Base-by-base conservation (phyloP, 768 basidiomycete species). In the Rhizopogon vinicolor region DNA sequence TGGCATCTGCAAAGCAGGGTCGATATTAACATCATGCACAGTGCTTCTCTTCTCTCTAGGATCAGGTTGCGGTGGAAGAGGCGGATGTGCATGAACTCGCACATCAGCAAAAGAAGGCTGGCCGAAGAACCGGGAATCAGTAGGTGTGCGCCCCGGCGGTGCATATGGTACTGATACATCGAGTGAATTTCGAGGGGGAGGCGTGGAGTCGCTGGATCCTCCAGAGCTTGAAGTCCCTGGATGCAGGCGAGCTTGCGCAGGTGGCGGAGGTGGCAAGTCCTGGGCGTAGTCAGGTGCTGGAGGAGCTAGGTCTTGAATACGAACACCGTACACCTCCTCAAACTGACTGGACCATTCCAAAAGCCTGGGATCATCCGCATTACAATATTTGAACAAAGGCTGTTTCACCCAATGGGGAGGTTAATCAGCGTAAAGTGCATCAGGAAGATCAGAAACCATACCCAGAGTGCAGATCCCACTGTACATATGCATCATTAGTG, bases 381-480 rank as follows among this genome's bases (percentile, higher is more conserved):
- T 76, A 54, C 77, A 78, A 63, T 87, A 86, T 65, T 83, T 86
- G 69, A 85, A 78, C 56, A 87, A 77, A 14, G 85, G 76, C 87
- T 89, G 55, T n/a, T 48, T 25, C n/a, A 52, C 53, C 41, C 28
- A 63, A 51, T 50, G 50, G 55, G 52, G 51, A 48, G 43, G 48
- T n/a, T 12, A 29, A 51, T 57, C n/a, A 57, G 52, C 28, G 55
- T 44, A 41, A 51, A 41, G 75, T 51, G 65, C 74, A 50, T 60
- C 71, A 31, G 76, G 73, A 12, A 18, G 39, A 58, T 48, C 1
- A 29, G 18, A 39, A 66, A 63, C 35, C 79, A 67, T 71, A 89
- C 86, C 83, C 82, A 85, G 48, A 88, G 74, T 37, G 81, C 71
- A 49, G 75, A 60, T 54, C 79, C 84, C 76, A 88, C 87, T 89